Percentiles rank a stretch among this genome's conserved stretches.
These are phyloP conservation scores for Artemisia annua DNA, from an alignment of 129 eudicot species.

Conservation along the genomic window DNA sequence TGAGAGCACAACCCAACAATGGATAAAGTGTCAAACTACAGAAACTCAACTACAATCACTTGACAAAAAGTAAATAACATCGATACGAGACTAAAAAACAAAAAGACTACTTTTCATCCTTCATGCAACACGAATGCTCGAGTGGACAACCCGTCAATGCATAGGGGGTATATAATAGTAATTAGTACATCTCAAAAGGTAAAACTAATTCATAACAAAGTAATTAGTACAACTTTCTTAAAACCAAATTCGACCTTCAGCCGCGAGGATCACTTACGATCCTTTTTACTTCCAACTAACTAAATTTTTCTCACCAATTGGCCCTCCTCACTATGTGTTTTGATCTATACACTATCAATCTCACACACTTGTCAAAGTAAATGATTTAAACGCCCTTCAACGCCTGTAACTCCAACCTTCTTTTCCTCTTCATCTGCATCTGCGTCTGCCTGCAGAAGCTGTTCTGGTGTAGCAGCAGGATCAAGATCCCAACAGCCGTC, in stretches of 20 bases:
- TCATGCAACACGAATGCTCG: slow-evolving; percentile 5
- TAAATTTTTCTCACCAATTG: slow-evolving; percentile 18
- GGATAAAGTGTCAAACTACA: neutral
- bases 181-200: slow-evolving; percentile 20
- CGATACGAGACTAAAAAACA: neutral
- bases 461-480: slow-evolving; percentile 95
- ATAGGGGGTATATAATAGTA: slow-evolving; percentile 25
- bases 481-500: slow-evolving; percentile 99
- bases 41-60: neutral
- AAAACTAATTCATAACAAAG: slow-evolving; percentile 8
- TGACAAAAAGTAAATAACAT: neutral
- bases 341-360: slow-evolving; percentile 60
- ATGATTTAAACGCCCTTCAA: slow-evolving; percentile 20
- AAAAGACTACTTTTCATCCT: slow-evolving; percentile 1
- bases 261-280: slow-evolving; percentile 27
- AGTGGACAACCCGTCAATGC: slow-evolving; percentile 13
- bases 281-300: slow-evolving; percentile 17
- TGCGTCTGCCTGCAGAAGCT: slow-evolving; percentile 53
- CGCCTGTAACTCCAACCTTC: slow-evolving; percentile 7
- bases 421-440: slow-evolving; percentile 32
- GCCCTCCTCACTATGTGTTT: slow-evolving; percentile 34
- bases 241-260: slow-evolving; percentile 15
- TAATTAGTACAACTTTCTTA: slow-evolving; percentile 14
- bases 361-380: slow-evolving; percentile 41
- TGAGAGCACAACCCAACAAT: slow-evolving; percentile 3